Conservation (phyloP, 2,329 filamentous ascomycete species). For the Mariannaea sp. region DNA sequence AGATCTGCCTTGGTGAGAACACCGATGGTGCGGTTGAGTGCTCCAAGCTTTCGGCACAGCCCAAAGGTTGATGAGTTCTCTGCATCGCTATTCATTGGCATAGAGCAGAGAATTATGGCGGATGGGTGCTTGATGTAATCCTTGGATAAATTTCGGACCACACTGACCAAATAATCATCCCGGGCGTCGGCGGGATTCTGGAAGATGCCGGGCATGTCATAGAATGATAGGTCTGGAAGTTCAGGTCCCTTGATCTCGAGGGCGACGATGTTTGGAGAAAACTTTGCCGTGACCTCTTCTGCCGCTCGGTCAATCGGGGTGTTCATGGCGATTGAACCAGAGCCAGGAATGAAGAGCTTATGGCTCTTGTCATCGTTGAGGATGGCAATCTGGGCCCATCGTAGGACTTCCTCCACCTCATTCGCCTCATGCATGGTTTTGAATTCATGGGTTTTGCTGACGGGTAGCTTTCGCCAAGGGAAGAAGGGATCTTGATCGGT, state of each 20-base stretch:
- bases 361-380: conserved; percentile 67
- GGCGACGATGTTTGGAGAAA: conserved; percentile 81
- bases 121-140: conserved; percentile 72
- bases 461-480: conserved; percentile 64
- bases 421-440: conserved; percentile 63
- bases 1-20: conserved; percentile 87
- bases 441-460: conserved; percentile 60
- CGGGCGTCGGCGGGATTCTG: conserved; percentile 66
- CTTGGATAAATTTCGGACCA: conserved; percentile 72
- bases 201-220: conserved; percentile 84
- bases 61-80: conserved; percentile 74
- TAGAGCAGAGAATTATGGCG: conserved; percentile 76
- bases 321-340: conserved; percentile 49
- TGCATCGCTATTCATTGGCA: conserved; percentile 78
- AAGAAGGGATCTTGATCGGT: conserved; percentile 61
- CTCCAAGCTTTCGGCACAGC: conserved; percentile 62
- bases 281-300: conserved; percentile 62
- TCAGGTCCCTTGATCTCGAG: conserved; percentile 74
- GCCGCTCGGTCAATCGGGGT: conserved; percentile 43
- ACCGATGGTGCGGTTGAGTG: conserved; percentile 66
- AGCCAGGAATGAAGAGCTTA: conserved; percentile 58
- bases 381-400: conserved; percentile 77
- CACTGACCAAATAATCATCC: conserved; percentile 70
- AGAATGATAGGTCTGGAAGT: conserved; percentile 78
- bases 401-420: conserved; percentile 69